Conservation (phyloP, 192 early-diverging fungal species). For the Backusella tarrabulga region DNA sequence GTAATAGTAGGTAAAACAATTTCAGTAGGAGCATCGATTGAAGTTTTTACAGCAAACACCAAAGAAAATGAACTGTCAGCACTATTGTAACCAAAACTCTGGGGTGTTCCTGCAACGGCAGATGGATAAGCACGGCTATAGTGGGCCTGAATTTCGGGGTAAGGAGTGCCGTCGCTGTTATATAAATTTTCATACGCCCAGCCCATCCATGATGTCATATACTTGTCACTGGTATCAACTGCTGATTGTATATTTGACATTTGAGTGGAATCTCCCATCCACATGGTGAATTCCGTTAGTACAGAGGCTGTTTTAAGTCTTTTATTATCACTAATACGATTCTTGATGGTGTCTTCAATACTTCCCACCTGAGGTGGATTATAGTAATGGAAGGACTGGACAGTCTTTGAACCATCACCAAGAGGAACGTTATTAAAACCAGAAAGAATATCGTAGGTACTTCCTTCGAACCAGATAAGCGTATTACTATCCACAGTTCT, state of each 20-base stretch:
- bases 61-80: constrained; percentile 37
- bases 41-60: constrained; percentile 28
- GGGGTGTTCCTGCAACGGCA: constrained; percentile 38
- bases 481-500: constrained; percentile 51
- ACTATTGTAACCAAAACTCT: constrained; percentile 36
- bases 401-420: constrained; percentile 48
- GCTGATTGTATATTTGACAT: constrained; percentile 37
- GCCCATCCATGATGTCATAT: constrained; percentile 54
- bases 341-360: constrained; percentile 36
- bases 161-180: constrained; percentile 10
- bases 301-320: constrained; percentile 46
- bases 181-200: constrained; percentile 57
- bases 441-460: constrained; percentile 47
- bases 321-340: constrained; percentile 42
- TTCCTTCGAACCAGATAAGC: constrained; percentile 56
- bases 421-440: constrained; percentile 50
- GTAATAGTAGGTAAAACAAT: background rate
- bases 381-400: constrained; percentile 55
- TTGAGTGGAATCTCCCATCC: constrained; percentile 34
- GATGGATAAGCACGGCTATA: constrained; percentile 43
- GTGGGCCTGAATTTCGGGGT: constrained; percentile 24
- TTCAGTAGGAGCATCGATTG: constrained; percentile 34
- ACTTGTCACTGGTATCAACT: constrained; percentile 41
- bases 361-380: constrained; percentile 43
- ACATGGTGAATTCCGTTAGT: constrained; percentile 56